Conservation (phyloP, 371 early-diverging fungal species). For the Rhizopus sp. region DNA sequence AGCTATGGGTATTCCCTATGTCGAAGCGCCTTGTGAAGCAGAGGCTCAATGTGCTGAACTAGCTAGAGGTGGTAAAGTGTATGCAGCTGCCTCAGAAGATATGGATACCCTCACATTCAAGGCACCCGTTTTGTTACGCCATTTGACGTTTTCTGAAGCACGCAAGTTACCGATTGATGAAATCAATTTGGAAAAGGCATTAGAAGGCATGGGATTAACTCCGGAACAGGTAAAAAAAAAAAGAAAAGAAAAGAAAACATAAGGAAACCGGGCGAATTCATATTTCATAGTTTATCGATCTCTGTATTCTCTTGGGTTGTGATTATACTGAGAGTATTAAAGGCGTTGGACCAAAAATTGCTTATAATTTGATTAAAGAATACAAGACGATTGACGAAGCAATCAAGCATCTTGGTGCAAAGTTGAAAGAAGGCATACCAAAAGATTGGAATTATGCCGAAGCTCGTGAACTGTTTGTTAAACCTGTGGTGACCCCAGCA, state of each 20-base stretch:
- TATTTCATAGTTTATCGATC: slow-evolving; percentile 89
- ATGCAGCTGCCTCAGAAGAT: slow-evolving; percentile 98
- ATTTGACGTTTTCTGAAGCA: slow-evolving; percentile 91
- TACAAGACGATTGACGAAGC: slow-evolving; percentile 90
- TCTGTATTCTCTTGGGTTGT: slow-evolving; percentile 99
- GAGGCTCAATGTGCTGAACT: slow-evolving; percentile 99
- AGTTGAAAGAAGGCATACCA: slow-evolving; percentile 75
- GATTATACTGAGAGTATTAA: slow-evolving; percentile 98
- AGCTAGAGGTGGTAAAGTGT: slow-evolving; percentile 88
- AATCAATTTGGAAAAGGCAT: slow-evolving; percentile 80
- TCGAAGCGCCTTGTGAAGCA: slow-evolving; percentile 99
- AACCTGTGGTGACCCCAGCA: slow-evolving; percentile 80
- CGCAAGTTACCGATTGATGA: slow-evolving; percentile 96
- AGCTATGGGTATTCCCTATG: slow-evolving; percentile 98
- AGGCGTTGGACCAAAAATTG: slow-evolving; percentile 96
- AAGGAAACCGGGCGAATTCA: no score
- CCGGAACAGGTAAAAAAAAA: slow-evolving; percentile 68
- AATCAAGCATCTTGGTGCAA: slow-evolving; percentile 71
- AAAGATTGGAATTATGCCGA: slow-evolving; percentile 92
- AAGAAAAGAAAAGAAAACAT: background rate
- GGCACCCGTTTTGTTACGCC: slow-evolving; percentile 91
- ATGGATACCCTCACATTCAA: slow-evolving; percentile 99
- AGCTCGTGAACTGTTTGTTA: slow-evolving; percentile 90
- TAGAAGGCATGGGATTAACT: slow-evolving; percentile 83
- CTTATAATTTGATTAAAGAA: slow-evolving; percentile 87